Evolutionary conservation across 257 asterid genomes (phyloP).

Genomic region (Ajuga chamaepitys): DNA sequence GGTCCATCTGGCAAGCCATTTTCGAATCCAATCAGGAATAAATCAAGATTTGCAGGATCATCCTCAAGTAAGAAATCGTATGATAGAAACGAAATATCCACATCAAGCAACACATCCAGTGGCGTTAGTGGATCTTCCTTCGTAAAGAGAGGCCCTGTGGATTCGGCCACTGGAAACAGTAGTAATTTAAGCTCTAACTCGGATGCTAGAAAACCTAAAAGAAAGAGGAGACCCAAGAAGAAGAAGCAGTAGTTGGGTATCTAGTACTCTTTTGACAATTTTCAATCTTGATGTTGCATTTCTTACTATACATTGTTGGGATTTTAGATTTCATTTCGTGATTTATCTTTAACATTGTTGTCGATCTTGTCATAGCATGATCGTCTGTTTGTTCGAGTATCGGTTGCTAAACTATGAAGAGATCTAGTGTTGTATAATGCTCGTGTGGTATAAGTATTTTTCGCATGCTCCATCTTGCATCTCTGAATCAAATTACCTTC

Average conservation of each 20-base stretch:
- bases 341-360: not conserved
- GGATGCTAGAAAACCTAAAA: conserved; percentile 65
- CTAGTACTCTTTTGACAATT: not conserved
- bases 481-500: not conserved
- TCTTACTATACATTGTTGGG: not conserved
- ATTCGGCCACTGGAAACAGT: conserved; percentile 65
- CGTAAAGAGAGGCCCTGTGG: conserved; percentile 40
- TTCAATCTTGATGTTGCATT: not conserved
- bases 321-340: not conserved
- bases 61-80: conserved; percentile 40
- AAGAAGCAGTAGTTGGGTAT: conserved; percentile 43
- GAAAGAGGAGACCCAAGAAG: conserved; percentile 97
- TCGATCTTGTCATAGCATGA: not conserved
- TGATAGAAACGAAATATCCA: conserved; percentile 39
- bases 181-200: conserved; percentile 47
- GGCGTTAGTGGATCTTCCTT: conserved; percentile 38
- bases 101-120: conserved; percentile 74
- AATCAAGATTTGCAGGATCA: conserved; percentile 46
- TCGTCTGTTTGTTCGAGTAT: not conserved
- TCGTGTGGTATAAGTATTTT: not conserved
- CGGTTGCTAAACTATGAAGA: not conserved
- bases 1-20: conserved; percentile 60
- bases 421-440: conserved; percentile 7
- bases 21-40: conserved; percentile 27
- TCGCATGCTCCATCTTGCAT: not conserved